A percentile compares a stretch with the other conserved stretches of the same genome.
Evolutionary conservation across 768 basidiomycete genomes (phyloP).

Genomic region (Xerocomus potaroensis): DNA sequence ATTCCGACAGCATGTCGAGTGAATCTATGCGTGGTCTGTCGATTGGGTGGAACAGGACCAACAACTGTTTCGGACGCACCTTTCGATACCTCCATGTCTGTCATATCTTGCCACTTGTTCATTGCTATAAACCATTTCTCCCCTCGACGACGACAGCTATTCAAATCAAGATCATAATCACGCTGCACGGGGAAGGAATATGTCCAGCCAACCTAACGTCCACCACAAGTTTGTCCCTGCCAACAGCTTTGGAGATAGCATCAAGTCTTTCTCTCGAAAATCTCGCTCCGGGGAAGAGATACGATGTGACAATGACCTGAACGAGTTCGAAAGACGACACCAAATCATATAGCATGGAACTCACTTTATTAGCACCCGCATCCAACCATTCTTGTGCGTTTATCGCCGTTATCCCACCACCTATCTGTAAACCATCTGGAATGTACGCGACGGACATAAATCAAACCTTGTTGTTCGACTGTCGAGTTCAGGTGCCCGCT

Average conservation of each 20-base stretch:
- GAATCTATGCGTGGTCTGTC: conserved; percentile 52
- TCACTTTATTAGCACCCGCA: conserved; percentile 85
- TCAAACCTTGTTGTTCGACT: background rate
- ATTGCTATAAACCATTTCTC: conserved; percentile 91
- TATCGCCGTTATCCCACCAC: conserved; percentile 81
- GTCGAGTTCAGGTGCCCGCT: conserved; percentile 6
- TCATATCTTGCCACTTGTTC: conserved; percentile 98
- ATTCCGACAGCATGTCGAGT: conserved; percentile 66
- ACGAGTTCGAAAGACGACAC: conserved; percentile 7
- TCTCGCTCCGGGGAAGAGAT: conserved; percentile 79
- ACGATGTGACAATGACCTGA: conserved; percentile 97
- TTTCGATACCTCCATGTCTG: conserved; percentile 87
- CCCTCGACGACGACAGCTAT: conserved; percentile 76
- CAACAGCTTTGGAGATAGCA: conserved; percentile 56
- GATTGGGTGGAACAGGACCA: background rate
- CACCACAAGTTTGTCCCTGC: conserved; percentile 85
- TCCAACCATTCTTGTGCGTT: conserved; percentile 87
- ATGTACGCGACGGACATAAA: conserved; percentile 2
- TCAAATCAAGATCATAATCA: background rate
- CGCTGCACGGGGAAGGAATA: background rate
- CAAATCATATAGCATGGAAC: conserved; percentile 9
- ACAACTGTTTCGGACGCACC: conserved; percentile 40
- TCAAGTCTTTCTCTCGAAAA: conserved; percentile 75
- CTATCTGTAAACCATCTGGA: conserved; percentile 79
- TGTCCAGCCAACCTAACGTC: conserved; percentile 74